Evolutionary conservation across 352 stramenopile species (phyloP), one percentile per base, ranked within the genome.

Genomic region (Phytophthora podocarpi): DNA sequence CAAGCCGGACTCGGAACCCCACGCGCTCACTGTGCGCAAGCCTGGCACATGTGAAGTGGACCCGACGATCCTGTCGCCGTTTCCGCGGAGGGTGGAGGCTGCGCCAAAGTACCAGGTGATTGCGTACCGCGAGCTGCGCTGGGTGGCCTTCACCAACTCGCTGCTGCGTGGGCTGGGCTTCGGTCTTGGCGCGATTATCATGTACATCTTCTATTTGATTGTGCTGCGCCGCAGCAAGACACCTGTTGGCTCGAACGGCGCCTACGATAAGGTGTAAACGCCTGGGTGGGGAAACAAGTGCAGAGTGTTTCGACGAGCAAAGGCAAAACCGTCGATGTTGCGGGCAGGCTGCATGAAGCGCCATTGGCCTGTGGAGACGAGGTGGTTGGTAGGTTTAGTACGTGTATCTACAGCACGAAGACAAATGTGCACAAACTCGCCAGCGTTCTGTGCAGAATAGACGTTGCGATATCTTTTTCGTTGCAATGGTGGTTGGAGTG

Each of bases 131-230:
- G 82, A 95, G 45, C 32, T 90, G 48, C 85, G 87, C 31, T 93
- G 83, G 82, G 83, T 93, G 36, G 70, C 80, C 11, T 96, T 95
- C 53, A 76, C 83, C 20, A 93, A 87, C 49, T 82, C 84, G n/a
- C 48, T 92, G 42, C 66, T 96, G 58, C 78, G 82, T 23, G 87
- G 87, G 1, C 34, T 91, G n/a, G 85, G 77, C 36, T 79, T 94
- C 30, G 85, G 78, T 5, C 67, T 93, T 12, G 86, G 87, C n/a
- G 59, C 70, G 21, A 83, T 96, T 74, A 87, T 91, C 53, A 82
- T 93, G 42, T 93, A 93, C 61, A 76, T 92, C 32, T 75, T 92
- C 32, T 93, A 92, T 60, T 58, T 94, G 54, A 59, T 94, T n/a
- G 70, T 87, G 30, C 64, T 90, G 53, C 78, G 82, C 34, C 71